Conservation (phyloP, 352 stramenopile genomes). For the Globisporangium perplexum region DNA sequence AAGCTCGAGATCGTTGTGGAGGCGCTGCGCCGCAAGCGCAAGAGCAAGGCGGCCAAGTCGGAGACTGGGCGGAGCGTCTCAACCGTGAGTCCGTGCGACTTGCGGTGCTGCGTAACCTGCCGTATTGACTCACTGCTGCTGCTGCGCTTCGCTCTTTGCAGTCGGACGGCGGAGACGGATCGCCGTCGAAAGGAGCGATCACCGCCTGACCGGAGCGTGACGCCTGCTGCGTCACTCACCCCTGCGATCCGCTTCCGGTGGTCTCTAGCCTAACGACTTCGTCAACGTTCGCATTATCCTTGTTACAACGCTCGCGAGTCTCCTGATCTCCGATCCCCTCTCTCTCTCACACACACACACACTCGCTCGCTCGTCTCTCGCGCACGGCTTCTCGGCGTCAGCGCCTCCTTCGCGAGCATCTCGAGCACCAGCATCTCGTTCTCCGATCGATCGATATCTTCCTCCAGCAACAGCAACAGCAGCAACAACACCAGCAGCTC, state of each 20-base stretch:
- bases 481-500: not conserved
- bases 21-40: slow-evolving; percentile 26
- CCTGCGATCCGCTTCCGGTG: no score
- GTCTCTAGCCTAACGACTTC: no score
- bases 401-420: not conserved
- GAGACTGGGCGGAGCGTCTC: slow-evolving; percentile 9
- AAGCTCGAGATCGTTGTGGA: slow-evolving; percentile 42
- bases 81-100: slow-evolving; percentile 4
- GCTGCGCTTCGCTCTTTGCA: not conserved
- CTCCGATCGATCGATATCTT: not conserved
- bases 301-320: no score
- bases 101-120: not conserved
- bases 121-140: not conserved
- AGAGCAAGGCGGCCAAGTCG: slow-evolving; percentile 20
- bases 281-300: no score
- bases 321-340: not conserved
- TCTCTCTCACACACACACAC: not conserved
- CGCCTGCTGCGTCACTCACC: no score
- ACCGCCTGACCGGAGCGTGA: not conserved
- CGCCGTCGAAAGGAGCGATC: slow-evolving; percentile 2
- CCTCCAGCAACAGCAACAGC: no score
- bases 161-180: slow-evolving; percentile 2
- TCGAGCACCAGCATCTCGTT: no score
- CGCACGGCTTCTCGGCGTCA: not conserved
- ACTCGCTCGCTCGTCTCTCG: not conserved